Evolutionary conservation across 768 basidiomycete genomes (phyloP), one percentile per base, ranked within the genome.

Genomic region (Tricholoma furcatifolium): DNA sequence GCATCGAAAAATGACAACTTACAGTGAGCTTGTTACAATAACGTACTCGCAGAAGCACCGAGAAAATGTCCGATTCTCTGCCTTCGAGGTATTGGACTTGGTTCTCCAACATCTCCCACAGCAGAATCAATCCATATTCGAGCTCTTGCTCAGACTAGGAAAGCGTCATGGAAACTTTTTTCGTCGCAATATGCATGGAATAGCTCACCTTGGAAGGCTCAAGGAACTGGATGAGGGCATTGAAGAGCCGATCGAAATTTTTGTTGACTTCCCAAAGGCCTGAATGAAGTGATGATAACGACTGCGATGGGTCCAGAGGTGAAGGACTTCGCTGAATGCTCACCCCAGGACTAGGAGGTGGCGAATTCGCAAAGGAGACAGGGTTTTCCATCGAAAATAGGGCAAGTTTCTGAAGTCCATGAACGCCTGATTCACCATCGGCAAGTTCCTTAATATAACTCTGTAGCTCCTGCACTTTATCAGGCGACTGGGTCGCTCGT

Each of bases 41-140:
- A 43, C 93, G 78, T 49, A 92, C 76, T 40, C 72, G 77, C 59
- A 96, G 74, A 40, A 95, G 74, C 45, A 82, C 72, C 24, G 83
- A 76, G 65, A 93, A 88, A 32, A 95, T 67, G 50, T 88, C 87
- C 9, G 82, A 79, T 71, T 95, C 93, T 54, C 80, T 82, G 41
- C 90, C 88, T 65, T 94, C 92, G 11, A 95, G 71, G 56, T 85
- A 79, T 27, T 76, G 67, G 20, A 82, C 75, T 64, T 93, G 90
- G 59, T 86, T 80, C 62, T 87, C 87, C 5, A 95, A 70, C 63
- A 93, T 75, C 67, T 94, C 92, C 88, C 88, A 94, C 10, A 93
- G 63, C 30, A 90, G 74, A 52, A 93, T 87, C 58, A 95, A 70
- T 23, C 83, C 92, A 60, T 91, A 90, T 64, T 88, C 85, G 23